Conservation (phyloP, 2,329 filamentous ascomycete species). For the Exserohilum rostratum region DNA sequence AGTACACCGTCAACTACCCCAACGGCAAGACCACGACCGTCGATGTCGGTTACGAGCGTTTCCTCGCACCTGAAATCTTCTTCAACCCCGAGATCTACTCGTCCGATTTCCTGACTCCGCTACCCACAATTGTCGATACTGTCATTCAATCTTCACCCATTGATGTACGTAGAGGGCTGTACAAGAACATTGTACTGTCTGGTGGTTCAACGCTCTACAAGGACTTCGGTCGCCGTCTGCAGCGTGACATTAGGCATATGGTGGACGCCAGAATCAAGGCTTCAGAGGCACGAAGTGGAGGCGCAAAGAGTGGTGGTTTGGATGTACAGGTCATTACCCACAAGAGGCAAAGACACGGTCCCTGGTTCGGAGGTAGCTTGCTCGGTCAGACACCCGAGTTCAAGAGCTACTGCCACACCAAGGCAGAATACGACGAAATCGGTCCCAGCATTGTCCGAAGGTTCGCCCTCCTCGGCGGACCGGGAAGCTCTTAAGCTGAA, state of each 20-base stretch:
- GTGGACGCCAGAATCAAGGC: conserved; percentile 92
- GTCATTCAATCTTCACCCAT: conserved; percentile 98
- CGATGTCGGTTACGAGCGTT: conserved; percentile 96
- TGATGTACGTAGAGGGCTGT: conserved; percentile 92
- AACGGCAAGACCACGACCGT: conserved; percentile 84
- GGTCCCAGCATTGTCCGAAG: conserved; percentile 93
- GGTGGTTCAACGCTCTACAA: conserved; percentile 98
- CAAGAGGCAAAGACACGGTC: conserved; percentile 95
- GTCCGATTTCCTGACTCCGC: conserved; percentile 94
- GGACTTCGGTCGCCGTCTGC: conserved; percentile 93
- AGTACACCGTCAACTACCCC: conserved; percentile 85
- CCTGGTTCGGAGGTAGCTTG: conserved; percentile 97
- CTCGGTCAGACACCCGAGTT: conserved; percentile 98
- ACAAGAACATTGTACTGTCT: conserved; percentile 99
- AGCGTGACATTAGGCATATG: conserved; percentile 94
- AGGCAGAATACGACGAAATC: conserved; percentile 81
- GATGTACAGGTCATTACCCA: conserved; percentile 98
- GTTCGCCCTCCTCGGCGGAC: conserved; percentile 91
- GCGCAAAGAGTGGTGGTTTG: conserved; percentile 88
- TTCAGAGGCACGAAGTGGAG: conserved; percentile 88
- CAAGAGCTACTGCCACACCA: conserved; percentile 94
- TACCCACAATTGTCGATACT: conserved; percentile 91
- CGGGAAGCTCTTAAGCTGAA: conserved; percentile 70
- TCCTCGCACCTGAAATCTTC: conserved; percentile 98
- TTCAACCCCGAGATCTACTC: conserved; percentile 99